Conservation (phyloP, 2,329 filamentous ascomycete genomes). For the Nectriaceae sp. region DNA sequence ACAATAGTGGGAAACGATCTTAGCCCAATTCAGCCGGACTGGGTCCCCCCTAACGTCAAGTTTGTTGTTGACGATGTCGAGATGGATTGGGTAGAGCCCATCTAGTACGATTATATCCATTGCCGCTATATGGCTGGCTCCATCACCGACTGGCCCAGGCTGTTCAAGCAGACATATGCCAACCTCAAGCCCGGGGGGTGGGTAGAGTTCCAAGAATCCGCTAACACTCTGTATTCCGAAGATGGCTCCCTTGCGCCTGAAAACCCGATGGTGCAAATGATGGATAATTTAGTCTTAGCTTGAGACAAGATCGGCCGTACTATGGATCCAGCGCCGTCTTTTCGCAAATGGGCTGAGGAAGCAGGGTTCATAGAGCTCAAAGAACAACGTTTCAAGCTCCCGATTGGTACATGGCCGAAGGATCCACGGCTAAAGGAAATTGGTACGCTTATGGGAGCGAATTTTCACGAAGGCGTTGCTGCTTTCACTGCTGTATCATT, state of each 20-base stretch:
- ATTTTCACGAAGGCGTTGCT: conserved; percentile 39
- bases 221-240: conserved; percentile 39
- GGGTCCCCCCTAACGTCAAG: conserved; percentile 57
- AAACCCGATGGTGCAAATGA: conserved; percentile 36
- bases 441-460: conserved; percentile 39
- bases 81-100: conserved; percentile 53
- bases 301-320: conserved; percentile 31
- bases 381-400: conserved; percentile 34
- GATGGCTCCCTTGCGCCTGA: conserved; percentile 40
- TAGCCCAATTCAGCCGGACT: conserved; percentile 46
- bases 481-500: conserved; percentile 40
- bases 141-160: conserved; percentile 33
- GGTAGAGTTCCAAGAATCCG: conserved; percentile 48
- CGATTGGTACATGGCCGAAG: too few species aligned
- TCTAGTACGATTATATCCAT: conserved; percentile 37
- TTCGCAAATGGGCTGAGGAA: conserved; percentile 31
- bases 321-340: conserved; percentile 31
- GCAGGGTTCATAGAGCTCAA: conserved; percentile 39
- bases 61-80: conserved; percentile 58
- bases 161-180: conserved; percentile 26
- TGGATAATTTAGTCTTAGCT: conserved; percentile 22
- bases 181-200: conserved; percentile 49
- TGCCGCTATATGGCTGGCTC: conserved; percentile 37
- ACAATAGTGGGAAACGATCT: conserved; percentile 42
- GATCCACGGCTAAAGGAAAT: too few species aligned